Evolutionary conservation across 352 stramenopile genomes (phyloP), one percentile per base, ranked within the genome.

Genomic region (Phytophthora pseudosyringae): DNA sequence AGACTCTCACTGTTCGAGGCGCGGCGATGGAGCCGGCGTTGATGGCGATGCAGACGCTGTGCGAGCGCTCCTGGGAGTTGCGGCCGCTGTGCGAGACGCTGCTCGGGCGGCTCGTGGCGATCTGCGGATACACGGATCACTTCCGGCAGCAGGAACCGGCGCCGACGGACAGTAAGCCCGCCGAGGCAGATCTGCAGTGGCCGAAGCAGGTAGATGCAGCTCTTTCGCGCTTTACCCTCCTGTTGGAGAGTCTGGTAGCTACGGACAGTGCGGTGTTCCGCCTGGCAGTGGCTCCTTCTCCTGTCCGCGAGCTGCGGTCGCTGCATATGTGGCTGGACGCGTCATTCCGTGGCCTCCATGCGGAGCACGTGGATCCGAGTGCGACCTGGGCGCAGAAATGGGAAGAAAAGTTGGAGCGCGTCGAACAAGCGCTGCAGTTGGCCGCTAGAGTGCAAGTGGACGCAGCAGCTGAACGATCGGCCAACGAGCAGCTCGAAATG

Each of bases 341-440:
- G 10, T 70, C 67, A 5, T 83, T 83, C 48, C 73, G 59, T 9
- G 40, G 40, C 1, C 38, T 77, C 18, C 61, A 76, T 21, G 59
- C 72, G 2, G 74, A 88, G 59, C 78, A 88, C 41, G 74, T 83
- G 3, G 80, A 91, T 46, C 53, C 65, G n/a, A 78, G 64, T 47
- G 59, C 51, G 9, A 47, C 52, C 28, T 91, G 82, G 82, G 76
- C 73, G 5, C 53, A 68, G 39, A 66, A 81, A 28, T 91, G 82
- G 82, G 69, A 75, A 26, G 39, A 71, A 31, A 59, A 76, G 47
- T 44, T 81, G n/a, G 76, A 81, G 5, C 51, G 68, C 21, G 64
- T 80, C 9, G 82, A 89, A 47, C 71, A 80, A 36, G 58, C 71
- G 25, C 67, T 91, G 33, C 69, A 83, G 41, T 39, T 69, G 7